These are phyloP conservation scores for Shiraia sp. DNA, from an alignment of 2,329 filamentous ascomycete species.

Conservation along the genomic window DNA sequence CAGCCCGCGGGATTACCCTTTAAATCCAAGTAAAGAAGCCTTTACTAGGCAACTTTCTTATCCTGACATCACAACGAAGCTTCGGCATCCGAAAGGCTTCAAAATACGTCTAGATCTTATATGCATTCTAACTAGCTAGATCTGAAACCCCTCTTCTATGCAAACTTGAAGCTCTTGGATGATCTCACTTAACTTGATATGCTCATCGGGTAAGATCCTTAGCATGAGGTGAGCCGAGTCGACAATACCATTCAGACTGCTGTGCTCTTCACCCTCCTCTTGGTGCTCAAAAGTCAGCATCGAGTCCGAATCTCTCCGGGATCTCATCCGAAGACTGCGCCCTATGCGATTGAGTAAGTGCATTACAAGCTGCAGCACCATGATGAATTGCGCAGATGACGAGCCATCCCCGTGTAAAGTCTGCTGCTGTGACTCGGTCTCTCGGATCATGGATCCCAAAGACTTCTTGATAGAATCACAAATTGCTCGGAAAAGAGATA, in stretches of 20 bases:
- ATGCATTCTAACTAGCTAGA: no score
- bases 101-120: no score
- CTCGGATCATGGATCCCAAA: neutral
- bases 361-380: conserved; percentile 4
- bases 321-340: conserved; percentile 1
- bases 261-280: neutral
- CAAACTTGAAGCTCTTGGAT: neutral
- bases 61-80: no score
- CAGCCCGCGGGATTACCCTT: no score
- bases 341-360: conserved; percentile 4
- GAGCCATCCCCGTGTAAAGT: neutral
- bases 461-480: neutral
- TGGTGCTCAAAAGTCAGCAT: neutral
- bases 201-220: neutral
- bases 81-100: no score
- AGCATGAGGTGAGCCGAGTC: neutral
- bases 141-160: no score
- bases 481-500: conserved; percentile 6
- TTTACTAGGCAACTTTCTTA: no score
- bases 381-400: conserved; percentile 3
- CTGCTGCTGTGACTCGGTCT: neutral
- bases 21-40: no score
- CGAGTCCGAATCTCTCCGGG: neutral
- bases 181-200: neutral
- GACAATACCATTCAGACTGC: neutral